Conservation (phyloP, 1,284 basidiomycete species). For the Jaminaea rosea region DNA sequence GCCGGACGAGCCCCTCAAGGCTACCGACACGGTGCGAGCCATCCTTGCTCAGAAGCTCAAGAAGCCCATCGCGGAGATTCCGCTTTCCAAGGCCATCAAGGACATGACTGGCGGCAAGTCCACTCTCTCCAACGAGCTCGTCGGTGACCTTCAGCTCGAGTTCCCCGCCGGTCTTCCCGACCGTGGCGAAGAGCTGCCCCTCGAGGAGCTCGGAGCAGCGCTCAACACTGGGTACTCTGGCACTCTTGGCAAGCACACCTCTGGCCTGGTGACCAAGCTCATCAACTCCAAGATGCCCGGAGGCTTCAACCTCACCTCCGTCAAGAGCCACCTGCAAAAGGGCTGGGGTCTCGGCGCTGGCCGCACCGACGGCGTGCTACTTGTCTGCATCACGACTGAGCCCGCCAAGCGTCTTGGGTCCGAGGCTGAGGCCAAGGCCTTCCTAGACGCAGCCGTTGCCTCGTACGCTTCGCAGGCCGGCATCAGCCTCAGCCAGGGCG, state of each 20-base stretch:
- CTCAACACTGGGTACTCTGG: constrained; percentile 74
- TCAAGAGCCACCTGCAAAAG: constrained; percentile 56
- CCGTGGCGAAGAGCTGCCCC: constrained; percentile 89
- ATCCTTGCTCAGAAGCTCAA: constrained; percentile 97
- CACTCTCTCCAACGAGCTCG: constrained; percentile 91
- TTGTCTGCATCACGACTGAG: constrained; percentile 82
- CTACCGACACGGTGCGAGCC: constrained; percentile 74
- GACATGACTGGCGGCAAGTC: constrained; percentile 97
- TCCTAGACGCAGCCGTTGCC: constrained; percentile 77
- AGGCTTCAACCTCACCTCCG: constrained; percentile 91
- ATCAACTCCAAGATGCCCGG: constrained; percentile 96
- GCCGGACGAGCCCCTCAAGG: constrained; percentile 83
- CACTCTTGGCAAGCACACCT: constrained; percentile 88
- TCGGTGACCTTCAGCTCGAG: constrained; percentile 67
- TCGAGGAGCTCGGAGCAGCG: constrained; percentile 78
- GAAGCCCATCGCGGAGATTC: constrained; percentile 80
- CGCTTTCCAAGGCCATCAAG: constrained; percentile 91
- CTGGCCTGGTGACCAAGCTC: constrained; percentile 78
- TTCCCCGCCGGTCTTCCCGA: constrained; percentile 57
- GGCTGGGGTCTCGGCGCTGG: constrained; percentile 75
- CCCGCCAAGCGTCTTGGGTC: constrained; percentile 86
- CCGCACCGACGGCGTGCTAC: constrained; percentile 80
- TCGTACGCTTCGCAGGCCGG: constrained; percentile 78
- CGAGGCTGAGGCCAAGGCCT: constrained; percentile 83
- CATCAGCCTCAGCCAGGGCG: constrained; percentile 59